phyloP scores from a whole-genome alignment of 768 basidiomycete genomes.

The Zangia roseola region DNA sequence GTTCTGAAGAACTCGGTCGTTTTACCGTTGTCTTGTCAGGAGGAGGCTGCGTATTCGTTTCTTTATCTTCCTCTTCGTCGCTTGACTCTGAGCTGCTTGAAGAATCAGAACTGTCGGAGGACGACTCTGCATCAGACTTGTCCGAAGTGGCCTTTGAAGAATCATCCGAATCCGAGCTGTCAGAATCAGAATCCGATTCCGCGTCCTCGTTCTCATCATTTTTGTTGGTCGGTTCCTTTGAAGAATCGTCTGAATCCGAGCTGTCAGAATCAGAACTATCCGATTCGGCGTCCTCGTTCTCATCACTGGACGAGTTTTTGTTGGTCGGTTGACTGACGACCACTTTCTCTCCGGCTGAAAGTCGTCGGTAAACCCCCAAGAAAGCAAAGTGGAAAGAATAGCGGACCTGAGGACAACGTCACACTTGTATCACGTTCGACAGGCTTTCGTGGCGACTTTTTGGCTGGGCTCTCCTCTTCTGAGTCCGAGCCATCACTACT shows the following conservation, averaged over 20 bases:
- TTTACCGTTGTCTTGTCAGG: no score
- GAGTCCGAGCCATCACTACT: slow-evolving; percentile 5
- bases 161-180: slow-evolving; percentile 15
- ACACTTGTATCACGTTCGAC: slow-evolving; percentile 38
- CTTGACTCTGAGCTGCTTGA: slow-evolving; percentile 9
- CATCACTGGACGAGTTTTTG: not conserved
- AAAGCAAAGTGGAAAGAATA: not conserved
- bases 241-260: slow-evolving; percentile 19
- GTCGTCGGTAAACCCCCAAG: not conserved
- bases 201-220: not conserved
- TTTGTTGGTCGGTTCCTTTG: not conserved
- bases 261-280: slow-evolving; percentile 15
- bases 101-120: slow-evolving; percentile 11
- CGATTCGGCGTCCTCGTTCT: slow-evolving; percentile 4
- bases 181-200: slow-evolving; percentile 16
- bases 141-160: slow-evolving; percentile 13
- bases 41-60: no score
- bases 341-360: slow-evolving; percentile 15
- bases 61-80: slow-evolving; percentile 1
- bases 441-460: slow-evolving; percentile 5
- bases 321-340: not conserved
- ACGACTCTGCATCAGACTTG: slow-evolving; percentile 17
- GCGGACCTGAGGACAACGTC: slow-evolving; percentile 38
- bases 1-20: no score
- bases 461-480: not conserved